These are phyloP conservation scores for Fusarium sp. DNA, from an alignment of 2,329 filamentous ascomycete genomes.

Conservation along the genomic window DNA sequence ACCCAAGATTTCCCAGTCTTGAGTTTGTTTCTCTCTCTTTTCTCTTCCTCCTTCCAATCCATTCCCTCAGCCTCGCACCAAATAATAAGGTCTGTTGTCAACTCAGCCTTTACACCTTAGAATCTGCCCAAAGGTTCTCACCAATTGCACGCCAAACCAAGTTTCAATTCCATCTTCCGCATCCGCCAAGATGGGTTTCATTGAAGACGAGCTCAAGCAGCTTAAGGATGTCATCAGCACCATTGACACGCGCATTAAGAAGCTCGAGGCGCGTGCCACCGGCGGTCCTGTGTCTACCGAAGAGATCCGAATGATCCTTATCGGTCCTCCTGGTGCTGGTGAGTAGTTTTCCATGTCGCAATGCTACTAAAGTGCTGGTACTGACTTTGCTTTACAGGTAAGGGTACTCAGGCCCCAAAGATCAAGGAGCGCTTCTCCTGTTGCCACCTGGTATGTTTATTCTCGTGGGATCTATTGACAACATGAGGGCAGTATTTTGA, in stretches of 20 bases:
- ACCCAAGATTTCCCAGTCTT: conserved; percentile 46
- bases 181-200: conserved; percentile 80
- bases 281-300: conserved; percentile 64
- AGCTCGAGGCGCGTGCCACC: conserved; percentile 80
- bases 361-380: conserved; percentile 2
- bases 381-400: conserved; percentile 70
- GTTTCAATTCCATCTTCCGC: conserved; percentile 33
- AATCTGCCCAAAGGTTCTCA: conserved; percentile 20
- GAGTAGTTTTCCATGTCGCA: conserved; percentile 52
- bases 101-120: conserved; percentile 18
- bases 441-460: conserved; percentile 86
- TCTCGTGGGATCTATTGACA: conserved; percentile 8
- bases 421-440: conserved; percentile 98
- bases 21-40: conserved; percentile 41
- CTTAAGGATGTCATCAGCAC: conserved; percentile 85
- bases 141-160: conserved; percentile 34
- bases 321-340: conserved; percentile 98
- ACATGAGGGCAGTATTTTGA: conserved; percentile 22
- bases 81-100: conserved; percentile 20
- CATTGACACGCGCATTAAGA: conserved; percentile 87
- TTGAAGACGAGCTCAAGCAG: conserved; percentile 85
- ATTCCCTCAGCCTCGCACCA: conserved; percentile 29
- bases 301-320: conserved; percentile 94
- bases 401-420: conserved; percentile 97
- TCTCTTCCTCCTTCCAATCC: conserved; percentile 18